Evolutionary conservation across 1,284 basidiomycete genomes (phyloP).

Genomic region (Fomitopsis palustris): DNA sequence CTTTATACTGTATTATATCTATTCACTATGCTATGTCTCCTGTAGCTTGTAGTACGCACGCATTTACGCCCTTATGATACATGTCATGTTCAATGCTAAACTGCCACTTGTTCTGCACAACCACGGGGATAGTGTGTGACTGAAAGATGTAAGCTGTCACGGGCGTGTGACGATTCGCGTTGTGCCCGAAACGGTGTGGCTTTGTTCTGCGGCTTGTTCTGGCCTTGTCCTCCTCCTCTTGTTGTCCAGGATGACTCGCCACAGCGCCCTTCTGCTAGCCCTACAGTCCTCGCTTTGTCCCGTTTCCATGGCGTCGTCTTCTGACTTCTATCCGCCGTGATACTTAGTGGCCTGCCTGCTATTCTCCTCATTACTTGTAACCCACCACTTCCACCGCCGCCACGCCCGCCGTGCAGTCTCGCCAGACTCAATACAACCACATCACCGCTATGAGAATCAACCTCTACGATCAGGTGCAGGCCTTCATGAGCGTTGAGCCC

Average conservation of each 20-base stretch:
- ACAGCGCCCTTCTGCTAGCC: neutral
- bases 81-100: constrained; percentile 5
- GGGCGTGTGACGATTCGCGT: constrained; percentile 7
- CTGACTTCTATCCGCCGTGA: neutral
- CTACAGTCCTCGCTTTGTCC: neutral
- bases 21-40: constrained; percentile 14
- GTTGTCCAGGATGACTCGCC: neutral
- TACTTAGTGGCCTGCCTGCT: neutral
- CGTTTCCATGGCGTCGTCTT: neutral
- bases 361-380: neutral
- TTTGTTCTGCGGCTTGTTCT: constrained; percentile 1
- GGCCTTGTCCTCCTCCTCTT: neutral
- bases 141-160: constrained; percentile 1
- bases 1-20: constrained; percentile 19
- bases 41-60: constrained; percentile 3
- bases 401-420: neutral
- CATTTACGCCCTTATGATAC: constrained; percentile 8
- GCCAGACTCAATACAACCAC: neutral
- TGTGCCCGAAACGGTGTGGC: neutral
- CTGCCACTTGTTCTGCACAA: neutral
- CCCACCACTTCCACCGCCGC: neutral
- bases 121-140: too few species aligned
- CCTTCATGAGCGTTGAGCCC: neutral
- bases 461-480: neutral
- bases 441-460: neutral